Evolutionary conservation across 2,329 filamentous ascomycete species (phyloP).

Genomic region (Fusarium sp.): DNA sequence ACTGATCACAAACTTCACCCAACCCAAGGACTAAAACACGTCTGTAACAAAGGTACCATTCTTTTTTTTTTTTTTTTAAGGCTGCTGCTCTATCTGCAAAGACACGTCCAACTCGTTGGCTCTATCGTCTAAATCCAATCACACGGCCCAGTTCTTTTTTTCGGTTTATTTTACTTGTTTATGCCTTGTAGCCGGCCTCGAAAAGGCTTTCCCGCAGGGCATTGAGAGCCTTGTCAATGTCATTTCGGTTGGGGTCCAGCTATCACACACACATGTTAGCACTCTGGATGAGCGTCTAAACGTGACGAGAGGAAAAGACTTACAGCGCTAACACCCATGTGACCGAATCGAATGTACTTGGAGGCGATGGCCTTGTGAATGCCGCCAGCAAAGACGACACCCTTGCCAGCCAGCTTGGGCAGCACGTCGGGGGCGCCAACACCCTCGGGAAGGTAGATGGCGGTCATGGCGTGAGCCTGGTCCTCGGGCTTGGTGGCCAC

Average conservation of each 20-base stretch:
- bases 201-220: slow-evolving; percentile 79
- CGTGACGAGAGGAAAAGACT: slow-evolving; percentile 52
- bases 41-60: slow-evolving; percentile 8
- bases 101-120: slow-evolving; percentile 20
- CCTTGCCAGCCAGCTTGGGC: slow-evolving; percentile 85
- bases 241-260: slow-evolving; percentile 80
- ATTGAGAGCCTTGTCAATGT: slow-evolving; percentile 86
- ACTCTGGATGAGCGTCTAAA: not conserved
- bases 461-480: slow-evolving; percentile 98
- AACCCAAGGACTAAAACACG: slow-evolving; percentile 12
- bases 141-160: slow-evolving; percentile 29
- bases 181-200: slow-evolving; percentile 75
- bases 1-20: slow-evolving; percentile 7
- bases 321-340: slow-evolving; percentile 95
- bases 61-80: slow-evolving; percentile 26
- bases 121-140: slow-evolving; percentile 26
- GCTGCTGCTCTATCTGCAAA: slow-evolving; percentile 29
- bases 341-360: slow-evolving; percentile 95
- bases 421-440: slow-evolving; percentile 85
- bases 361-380: slow-evolving; percentile 95
- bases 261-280: slow-evolving; percentile 48
- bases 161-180: slow-evolving; percentile 29
- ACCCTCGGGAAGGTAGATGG: slow-evolving; percentile 91
- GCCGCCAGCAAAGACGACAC: slow-evolving; percentile 93
- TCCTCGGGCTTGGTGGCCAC: slow-evolving; percentile 87